phyloP scores from a whole-genome alignment of 208 protist species.

The Angomonas desouzai region DNA sequence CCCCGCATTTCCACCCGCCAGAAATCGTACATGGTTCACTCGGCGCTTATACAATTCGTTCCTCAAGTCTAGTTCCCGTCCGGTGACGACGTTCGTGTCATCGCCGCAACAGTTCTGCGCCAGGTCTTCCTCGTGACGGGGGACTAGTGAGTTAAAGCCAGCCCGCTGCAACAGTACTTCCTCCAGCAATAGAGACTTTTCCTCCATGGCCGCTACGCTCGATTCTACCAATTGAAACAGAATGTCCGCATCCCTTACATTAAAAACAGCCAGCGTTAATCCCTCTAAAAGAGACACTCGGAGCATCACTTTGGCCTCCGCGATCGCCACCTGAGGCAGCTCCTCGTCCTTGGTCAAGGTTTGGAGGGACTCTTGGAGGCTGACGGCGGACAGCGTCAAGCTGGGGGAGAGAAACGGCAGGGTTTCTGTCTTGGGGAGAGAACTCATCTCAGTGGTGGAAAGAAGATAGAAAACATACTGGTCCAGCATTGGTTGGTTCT shows the following conservation, averaged over 20 bases:
- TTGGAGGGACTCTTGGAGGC: conserved; percentile 50
- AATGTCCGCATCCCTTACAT: conserved; percentile 72
- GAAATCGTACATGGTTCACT: conserved; percentile 74
- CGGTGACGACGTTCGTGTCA: conserved; percentile 44
- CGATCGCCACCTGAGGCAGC: conserved; percentile 22
- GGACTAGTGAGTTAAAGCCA: conserved; percentile 45
- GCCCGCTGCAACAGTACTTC: conserved; percentile 80
- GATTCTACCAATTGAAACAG: conserved; percentile 58
- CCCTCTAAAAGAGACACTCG: conserved; percentile 55
- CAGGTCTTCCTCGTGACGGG: conserved; percentile 58
- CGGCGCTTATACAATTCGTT: conserved; percentile 55
- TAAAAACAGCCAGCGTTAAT: conserved; percentile 54
- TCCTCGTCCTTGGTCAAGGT: conserved; percentile 48
- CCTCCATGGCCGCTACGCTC: conserved; percentile 55
- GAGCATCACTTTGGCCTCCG: conserved; percentile 39
- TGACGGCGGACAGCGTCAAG: conserved; percentile 37
- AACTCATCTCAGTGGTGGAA: conserved; percentile 50
- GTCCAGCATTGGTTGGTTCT: conserved; percentile 61
- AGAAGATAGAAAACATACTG: conserved; percentile 54
- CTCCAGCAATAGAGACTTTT: conserved; percentile 66
- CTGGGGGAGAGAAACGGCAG: conserved; percentile 47
- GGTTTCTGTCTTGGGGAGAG: conserved; percentile 12
- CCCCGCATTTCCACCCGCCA: conserved; percentile 18
- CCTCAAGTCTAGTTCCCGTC: conserved; percentile 44
- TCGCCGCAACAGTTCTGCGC: conserved; percentile 71